Base-by-base conservation (phyloP, 768 basidiomycete species). In the Serendipita indica region DNA sequence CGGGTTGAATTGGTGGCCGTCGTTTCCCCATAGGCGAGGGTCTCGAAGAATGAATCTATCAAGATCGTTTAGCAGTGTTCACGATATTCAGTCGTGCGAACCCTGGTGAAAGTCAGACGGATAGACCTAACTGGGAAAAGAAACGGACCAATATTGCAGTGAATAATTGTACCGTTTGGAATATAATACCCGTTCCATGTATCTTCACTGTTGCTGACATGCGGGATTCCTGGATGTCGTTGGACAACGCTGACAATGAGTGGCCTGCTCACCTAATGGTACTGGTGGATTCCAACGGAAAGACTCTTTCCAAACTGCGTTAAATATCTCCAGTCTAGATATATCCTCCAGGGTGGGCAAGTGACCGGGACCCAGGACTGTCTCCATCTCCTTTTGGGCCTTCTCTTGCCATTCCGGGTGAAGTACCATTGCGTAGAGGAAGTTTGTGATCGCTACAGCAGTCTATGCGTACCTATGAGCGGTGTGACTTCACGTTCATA, bases 71-170 rank as follows among this genome's bases (percentile, higher is more conserved):
- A n/a, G 18, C 41, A 43, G 41, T n/a, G 27, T 18, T n/a, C 18
- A n/a, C 16, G 5, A 28, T n/a, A 18, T 54, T 54, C 10, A n/a
- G 10, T 10, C n/a, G 35, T 37, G n/a, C 10, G 35, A 10, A 37
- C n/a, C 35, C n/a, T 10, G 10, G 10, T n/a, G 10, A n/a, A 37
- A n/a, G 35, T 37, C 35, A 37, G 10, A 37, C 10, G 35, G 35
- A 54, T 2, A 27, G 5, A 28, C 10, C 16, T 18, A 7, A 27
- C 22, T 18, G 1, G 30, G 30, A 4, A 27, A 6, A 25, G 16
- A n/a, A 25, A 45, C 63, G 12, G 13, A 68, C 65, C 63, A 14
- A 61, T 43, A 61, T 70, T 70, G 1, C 63, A 61, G 18, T 69
- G 63, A 18, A 70, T 57, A 1, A 67, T 60, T 0, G 67, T 61